Evolutionary conservation across 495 filamentous ascomycete species (phyloP), one percentile per base, ranked within the genome.

Genomic region (Thermothielavioides terrestris): DNA sequence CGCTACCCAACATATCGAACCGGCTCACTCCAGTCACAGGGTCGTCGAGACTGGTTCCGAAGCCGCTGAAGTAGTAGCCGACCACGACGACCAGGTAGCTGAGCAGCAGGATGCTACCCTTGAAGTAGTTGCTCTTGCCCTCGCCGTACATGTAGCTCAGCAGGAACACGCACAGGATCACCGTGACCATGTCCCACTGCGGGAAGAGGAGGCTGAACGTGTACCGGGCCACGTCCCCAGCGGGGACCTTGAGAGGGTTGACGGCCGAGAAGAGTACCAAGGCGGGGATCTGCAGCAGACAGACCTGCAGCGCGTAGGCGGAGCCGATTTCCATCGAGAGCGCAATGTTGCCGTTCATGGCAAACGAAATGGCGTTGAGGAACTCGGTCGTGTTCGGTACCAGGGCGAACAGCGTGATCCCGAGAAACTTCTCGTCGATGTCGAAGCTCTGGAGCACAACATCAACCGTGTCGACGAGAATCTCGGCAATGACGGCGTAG

Each of bases 301-400:
- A 95, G 49, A 99, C 92, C 66, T 99, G 92, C 32, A 99, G 75
- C 6, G 94, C 94, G 57, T 99, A 99, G 27, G 91, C 91, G 1
- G 89, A 95, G 55, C 92, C 92, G 54, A 99, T 97, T 64, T 99
- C 92, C 94, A 99, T 97, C 35, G 88, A 94, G 22, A 99, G 75
- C 0, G 92, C 92, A 61, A 99, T 97, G 67, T 99, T 99, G n/a
- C 92, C 92, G 59, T 99, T 97, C 94, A 99, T 99, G 36, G 92
- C 92, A 66, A 99, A 99, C 2, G 89, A 95, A 49, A 99, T 97
- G 61, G 94, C 92, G 63, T 99, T 99, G 72, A 99, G 63, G 60
- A 99, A 99, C 65, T 99, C 92, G 20, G 92, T 99, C 15, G 92
- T 97, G 64, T 97, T 99, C 1, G 92, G 92, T 22, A 99, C 92